Percentiles rank a stretch among this genome's conserved stretches.
Conservation (phyloP, 2,329 filamentous ascomycete species). For the Myotisia sp. region DNA sequence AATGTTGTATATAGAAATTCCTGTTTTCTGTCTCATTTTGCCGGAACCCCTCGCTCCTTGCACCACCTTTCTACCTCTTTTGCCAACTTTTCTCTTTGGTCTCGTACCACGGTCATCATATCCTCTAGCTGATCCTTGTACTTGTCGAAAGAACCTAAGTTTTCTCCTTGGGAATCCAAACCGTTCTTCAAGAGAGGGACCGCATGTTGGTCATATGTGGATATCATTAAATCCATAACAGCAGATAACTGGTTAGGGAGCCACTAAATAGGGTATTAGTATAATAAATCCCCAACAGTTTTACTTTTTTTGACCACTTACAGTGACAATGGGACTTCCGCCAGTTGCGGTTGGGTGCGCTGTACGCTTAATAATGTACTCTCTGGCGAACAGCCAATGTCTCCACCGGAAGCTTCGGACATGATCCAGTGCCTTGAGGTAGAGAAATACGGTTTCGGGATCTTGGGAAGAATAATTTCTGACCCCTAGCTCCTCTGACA, state of each 20-base stretch:
- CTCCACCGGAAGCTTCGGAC: constrained; percentile 37
- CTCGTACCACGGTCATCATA: constrained; percentile 23
- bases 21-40: background rate
- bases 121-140: constrained; percentile 18
- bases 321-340: constrained; percentile 36
- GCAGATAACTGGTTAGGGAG: constrained; percentile 35
- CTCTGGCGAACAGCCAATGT: constrained; percentile 36
- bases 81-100: constrained; percentile 25
- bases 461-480: constrained; percentile 25
- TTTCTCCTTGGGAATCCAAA: constrained; percentile 11
- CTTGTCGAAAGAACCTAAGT: constrained; percentile 16
- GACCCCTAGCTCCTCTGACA: constrained; percentile 35
- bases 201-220: constrained; percentile 28
- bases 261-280: constrained; percentile 27
- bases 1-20: too few species aligned
- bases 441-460: constrained; percentile 28
- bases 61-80: constrained; percentile 35
- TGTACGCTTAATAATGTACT: constrained; percentile 35
- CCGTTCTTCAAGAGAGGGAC: constrained; percentile 19
- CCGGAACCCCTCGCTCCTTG: constrained; percentile 27
- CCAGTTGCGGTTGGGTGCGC: constrained; percentile 35
- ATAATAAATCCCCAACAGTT: background rate
- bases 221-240: constrained; percentile 33
- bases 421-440: constrained; percentile 33
- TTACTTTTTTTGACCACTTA: constrained; percentile 14